phyloP scores from a whole-genome alignment of 2,329 filamentous ascomycete genomes.

The Alternaria incomplexa region DNA sequence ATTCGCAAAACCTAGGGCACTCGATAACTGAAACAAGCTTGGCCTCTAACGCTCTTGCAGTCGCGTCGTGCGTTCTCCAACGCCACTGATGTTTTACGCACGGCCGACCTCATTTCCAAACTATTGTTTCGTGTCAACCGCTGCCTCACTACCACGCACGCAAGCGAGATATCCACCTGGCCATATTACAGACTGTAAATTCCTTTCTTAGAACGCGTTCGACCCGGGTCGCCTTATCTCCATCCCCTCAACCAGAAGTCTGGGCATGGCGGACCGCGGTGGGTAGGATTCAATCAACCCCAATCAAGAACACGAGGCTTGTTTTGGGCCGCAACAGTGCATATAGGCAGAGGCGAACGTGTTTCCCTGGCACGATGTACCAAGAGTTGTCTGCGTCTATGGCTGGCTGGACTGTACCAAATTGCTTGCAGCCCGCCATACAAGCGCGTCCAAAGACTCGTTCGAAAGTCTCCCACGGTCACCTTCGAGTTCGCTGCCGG shows the following conservation, averaged over 20 bases:
- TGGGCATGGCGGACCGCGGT: constrained; percentile 22
- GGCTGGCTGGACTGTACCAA: background rate
- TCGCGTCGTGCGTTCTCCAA: constrained; percentile 14
- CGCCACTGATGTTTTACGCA: constrained; percentile 12
- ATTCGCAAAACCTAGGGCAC: constrained; percentile 9
- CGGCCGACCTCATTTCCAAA: constrained; percentile 8
- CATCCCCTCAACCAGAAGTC: constrained; percentile 2
- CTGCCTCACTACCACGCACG: background rate
- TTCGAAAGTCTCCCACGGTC: background rate
- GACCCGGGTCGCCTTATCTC: constrained; percentile 4
- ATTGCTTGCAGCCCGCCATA: background rate
- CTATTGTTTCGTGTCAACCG: constrained; percentile 33
- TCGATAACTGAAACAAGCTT: constrained; percentile 18
- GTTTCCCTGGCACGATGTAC: background rate
- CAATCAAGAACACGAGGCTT: constrained; percentile 28
- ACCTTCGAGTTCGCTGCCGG: background rate
- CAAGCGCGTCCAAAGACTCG: background rate
- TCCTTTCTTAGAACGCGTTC: constrained; percentile 8
- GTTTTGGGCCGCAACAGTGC: constrained; percentile 6
- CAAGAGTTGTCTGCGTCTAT: background rate
- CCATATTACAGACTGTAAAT: background rate
- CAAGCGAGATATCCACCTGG: background rate
- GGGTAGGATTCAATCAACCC: constrained; percentile 23
- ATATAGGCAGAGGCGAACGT: constrained; percentile 11
- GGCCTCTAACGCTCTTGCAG: constrained; percentile 1